Percentiles rank a stretch among this genome's conserved stretches.
These are phyloP conservation scores for Mallotus nudiflorus DNA, from an alignment of 345 rosid species.

Conservation along the genomic window DNA sequence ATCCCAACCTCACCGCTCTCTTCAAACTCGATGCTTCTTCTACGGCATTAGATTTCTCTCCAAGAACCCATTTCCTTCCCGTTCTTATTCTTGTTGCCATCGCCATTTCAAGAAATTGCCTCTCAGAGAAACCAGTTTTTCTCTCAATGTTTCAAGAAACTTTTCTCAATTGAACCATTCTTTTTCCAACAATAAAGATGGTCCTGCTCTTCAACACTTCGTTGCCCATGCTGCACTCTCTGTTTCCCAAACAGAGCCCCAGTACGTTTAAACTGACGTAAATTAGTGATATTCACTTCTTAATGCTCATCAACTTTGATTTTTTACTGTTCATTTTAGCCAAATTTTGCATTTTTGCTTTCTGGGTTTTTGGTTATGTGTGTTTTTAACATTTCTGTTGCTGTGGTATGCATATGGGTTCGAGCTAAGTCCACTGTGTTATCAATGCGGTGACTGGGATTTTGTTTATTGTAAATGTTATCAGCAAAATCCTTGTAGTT, in stretches of 20 bases:
- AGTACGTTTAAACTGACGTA: constrained; percentile 38
- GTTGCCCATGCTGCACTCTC: constrained; percentile 47
- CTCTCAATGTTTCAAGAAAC: constrained; percentile 43
- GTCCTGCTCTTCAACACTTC: constrained; percentile 65
- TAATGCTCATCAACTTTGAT: not conserved
- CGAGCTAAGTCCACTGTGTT: too few species aligned
- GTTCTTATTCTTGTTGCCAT: constrained; percentile 10
- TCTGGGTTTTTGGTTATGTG: not conserved
- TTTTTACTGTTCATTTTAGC: not conserved
- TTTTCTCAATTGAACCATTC: constrained; percentile 42
- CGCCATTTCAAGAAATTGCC: constrained; percentile 24
- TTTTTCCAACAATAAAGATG: constrained; percentile 31
- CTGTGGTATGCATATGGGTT: too few species aligned
- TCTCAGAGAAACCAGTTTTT: constrained; percentile 25
- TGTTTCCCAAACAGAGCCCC: constrained; percentile 42
- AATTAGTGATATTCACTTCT: not conserved
- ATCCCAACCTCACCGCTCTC: constrained; percentile 41
- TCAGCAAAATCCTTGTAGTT: too few species aligned
- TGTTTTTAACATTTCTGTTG: not conserved
- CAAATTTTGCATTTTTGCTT: not conserved
- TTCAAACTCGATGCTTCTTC: constrained; percentile 42
- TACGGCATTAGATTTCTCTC: constrained; percentile 38
- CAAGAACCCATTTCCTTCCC: constrained; percentile 21
- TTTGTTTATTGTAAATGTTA: too few species aligned
- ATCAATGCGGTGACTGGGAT: too few species aligned